Base-by-base conservation (phyloP, 345 rosid genomes). In the Trapa incisa region DNA sequence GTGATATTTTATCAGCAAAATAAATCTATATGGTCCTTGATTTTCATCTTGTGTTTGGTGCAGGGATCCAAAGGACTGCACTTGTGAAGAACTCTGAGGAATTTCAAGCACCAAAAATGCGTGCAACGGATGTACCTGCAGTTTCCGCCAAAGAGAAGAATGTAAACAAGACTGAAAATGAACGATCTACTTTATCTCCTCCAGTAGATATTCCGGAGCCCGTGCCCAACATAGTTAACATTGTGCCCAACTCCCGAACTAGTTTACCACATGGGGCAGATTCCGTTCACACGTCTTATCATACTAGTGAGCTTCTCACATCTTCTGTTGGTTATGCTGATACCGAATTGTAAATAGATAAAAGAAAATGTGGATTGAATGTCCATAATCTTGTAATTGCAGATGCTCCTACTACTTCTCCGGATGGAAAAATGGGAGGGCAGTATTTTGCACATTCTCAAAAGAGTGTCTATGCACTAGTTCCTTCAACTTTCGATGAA, bases 71-170 rank as follows among this genome's bases (percentile, higher is more conserved):
- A 50, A 64, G 70, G 1, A 53, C 22, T 22, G 33, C 32, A 41
- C 69, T 66, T 62, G 22, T 54, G 57, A 65, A 54, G 60, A 68
- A 29, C 65, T 45, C 56, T 37, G 58, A 63, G 22, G 33, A 64
- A 37, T 54, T 65, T 14, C 73, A 71, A 37, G 65, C 72, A 6
- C 67, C 68, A 47, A 67, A 67, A 38, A 65, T 45, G 29, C 56
- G 53, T 56, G 69, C 48, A 54, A 69, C 67, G 69, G 74, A 74
- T 41, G 39, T 53, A 65, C 32, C 62, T 12, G 29, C 75, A 53
- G 38, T 12, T 41, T 43, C 72, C 29, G 71, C 22, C 32, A 67
- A 68, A 36, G 69, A 73, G 45, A 41, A 41, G 43, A 42, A 48
- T 3, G 47, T 66, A 58, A 56, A 72, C 61, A 37, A 52, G 38